phyloP scores from a whole-genome alignment of 1,284 basidiomycete species.

The Peniophora sp. region DNA sequence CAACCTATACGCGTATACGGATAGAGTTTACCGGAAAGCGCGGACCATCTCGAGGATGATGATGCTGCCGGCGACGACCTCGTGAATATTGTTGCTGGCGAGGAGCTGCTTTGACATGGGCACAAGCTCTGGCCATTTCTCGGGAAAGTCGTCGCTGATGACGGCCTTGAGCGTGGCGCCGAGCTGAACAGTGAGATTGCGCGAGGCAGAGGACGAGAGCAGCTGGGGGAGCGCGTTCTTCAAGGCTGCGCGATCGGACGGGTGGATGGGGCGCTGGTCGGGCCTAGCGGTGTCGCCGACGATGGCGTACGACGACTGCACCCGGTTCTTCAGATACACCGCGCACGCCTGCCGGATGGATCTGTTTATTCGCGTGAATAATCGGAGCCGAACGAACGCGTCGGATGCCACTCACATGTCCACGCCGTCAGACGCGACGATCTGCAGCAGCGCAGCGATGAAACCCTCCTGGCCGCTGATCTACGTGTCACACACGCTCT shows the following conservation, averaged over 20 bases:
- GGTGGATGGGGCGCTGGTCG: slow-evolving; percentile 52
- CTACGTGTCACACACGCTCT: slow-evolving; percentile 26
- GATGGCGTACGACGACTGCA: slow-evolving; percentile 52
- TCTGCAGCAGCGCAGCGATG: slow-evolving; percentile 71
- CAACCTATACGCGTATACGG: neutral
- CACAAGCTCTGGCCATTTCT: slow-evolving; percentile 61
- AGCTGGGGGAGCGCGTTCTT: slow-evolving; percentile 60
- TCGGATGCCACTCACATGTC: slow-evolving; percentile 55
- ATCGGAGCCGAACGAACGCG: slow-evolving; percentile 5
- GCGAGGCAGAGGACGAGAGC: slow-evolving; percentile 57
- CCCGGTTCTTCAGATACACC: slow-evolving; percentile 83
- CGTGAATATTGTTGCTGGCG: slow-evolving; percentile 51
- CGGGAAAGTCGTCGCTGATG: slow-evolving; percentile 68
- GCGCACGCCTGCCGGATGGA: slow-evolving; percentile 72
- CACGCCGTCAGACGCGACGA: slow-evolving; percentile 67
- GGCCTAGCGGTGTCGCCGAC: slow-evolving; percentile 38
- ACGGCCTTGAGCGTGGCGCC: slow-evolving; percentile 64
- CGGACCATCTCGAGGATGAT: slow-evolving; percentile 68
- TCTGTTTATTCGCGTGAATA: slow-evolving; percentile 27
- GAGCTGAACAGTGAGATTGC: slow-evolving; percentile 69
- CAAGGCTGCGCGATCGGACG: slow-evolving; percentile 62
- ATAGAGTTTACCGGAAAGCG: slow-evolving; percentile 51
- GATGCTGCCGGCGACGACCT: slow-evolving; percentile 74
- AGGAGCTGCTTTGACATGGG: slow-evolving; percentile 58
- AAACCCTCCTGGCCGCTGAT: slow-evolving; percentile 73